Conservation (phyloP, 768 basidiomycete species). For the Mycena galopus region DNA sequence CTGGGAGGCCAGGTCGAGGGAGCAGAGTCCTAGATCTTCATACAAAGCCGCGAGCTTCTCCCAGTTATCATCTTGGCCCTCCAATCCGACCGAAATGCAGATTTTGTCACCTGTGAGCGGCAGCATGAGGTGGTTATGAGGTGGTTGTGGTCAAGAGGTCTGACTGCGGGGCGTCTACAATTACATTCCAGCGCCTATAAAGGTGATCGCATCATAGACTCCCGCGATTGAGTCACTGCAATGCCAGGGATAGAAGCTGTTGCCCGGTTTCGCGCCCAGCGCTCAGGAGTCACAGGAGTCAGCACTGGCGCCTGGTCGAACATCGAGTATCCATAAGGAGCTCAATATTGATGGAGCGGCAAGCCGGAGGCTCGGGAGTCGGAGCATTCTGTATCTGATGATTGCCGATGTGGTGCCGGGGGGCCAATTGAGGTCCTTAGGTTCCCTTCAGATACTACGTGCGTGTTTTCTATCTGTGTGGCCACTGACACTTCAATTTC, state of each 20-base stretch:
- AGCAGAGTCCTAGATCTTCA: constrained; percentile 56
- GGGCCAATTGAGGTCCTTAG: too few species aligned
- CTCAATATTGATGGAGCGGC: too few species aligned
- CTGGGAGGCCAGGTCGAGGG: constrained; percentile 54
- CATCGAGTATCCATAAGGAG: too few species aligned
- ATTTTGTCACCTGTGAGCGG: constrained; percentile 29
- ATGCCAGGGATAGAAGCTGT: not conserved
- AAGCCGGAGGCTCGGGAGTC: too few species aligned
- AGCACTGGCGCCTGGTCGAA: too few species aligned
- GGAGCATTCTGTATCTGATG: too few species aligned
- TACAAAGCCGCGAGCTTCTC: constrained; percentile 52
- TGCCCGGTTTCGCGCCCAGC: not conserved
- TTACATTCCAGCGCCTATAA: constrained; percentile 3
- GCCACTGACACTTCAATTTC: too few species aligned
- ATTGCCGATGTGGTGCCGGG: too few species aligned
- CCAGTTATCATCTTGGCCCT: constrained; percentile 54
- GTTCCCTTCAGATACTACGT: too few species aligned
- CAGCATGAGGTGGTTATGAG: constrained; percentile 12
- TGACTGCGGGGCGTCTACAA: constrained; percentile 21
- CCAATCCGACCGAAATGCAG: constrained; percentile 46
- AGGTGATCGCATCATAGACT: constrained; percentile 8
- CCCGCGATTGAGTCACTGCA: not conserved
- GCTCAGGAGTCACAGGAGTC: too few species aligned
- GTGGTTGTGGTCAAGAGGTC: not conserved
- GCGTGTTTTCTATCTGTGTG: too few species aligned